These are phyloP conservation scores for Saussurea involucrata DNA, from an alignment of 129 eudicot species.

Conservation along the genomic window DNA sequence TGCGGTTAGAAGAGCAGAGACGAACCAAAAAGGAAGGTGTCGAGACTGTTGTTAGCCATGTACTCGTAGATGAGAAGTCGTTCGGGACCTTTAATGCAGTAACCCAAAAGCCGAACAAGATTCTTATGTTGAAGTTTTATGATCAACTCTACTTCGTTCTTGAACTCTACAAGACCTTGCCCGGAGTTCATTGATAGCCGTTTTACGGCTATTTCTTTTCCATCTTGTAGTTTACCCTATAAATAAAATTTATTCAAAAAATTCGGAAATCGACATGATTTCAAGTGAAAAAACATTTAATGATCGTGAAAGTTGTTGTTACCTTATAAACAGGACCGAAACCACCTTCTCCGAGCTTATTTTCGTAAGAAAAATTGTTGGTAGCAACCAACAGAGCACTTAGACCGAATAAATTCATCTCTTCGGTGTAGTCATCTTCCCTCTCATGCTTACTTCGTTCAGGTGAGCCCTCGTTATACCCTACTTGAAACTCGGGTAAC, in stretches of 20 bases:
- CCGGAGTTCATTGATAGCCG: slow-evolving; percentile 43
- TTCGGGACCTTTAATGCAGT: slow-evolving; percentile 40
- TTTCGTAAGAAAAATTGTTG: slow-evolving; percentile 25
- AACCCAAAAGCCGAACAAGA: slow-evolving; percentile 45
- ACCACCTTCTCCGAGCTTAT: slow-evolving; percentile 56
- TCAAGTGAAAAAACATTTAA: neutral
- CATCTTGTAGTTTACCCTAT: slow-evolving; percentile 31
- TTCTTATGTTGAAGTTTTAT: slow-evolving; percentile 50
- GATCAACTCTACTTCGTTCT: slow-evolving; percentile 41
- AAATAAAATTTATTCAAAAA: neutral
- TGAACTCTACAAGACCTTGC: slow-evolving; percentile 54
- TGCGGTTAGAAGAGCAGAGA: neutral
- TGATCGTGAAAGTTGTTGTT: neutral
- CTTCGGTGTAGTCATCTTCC: slow-evolving; percentile 27
- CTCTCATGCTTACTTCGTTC: neutral
- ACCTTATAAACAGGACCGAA: slow-evolving; percentile 57
- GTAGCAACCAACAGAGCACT: slow-evolving; percentile 25
- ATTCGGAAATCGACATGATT: neutral
- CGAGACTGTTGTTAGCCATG: slow-evolving; percentile 50
- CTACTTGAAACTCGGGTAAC: slow-evolving; percentile 6
- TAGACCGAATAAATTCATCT: slow-evolving; percentile 18
- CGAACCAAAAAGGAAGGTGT: slow-evolving; percentile 41
- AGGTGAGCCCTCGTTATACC: neutral
- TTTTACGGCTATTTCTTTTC: slow-evolving; percentile 46
- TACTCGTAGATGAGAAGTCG: slow-evolving; percentile 52